Percentiles rank a stretch among this genome's conserved stretches.
phyloP scores from a whole-genome alignment of 495 filamentous ascomycete species.

The Penicillium turbatum region DNA sequence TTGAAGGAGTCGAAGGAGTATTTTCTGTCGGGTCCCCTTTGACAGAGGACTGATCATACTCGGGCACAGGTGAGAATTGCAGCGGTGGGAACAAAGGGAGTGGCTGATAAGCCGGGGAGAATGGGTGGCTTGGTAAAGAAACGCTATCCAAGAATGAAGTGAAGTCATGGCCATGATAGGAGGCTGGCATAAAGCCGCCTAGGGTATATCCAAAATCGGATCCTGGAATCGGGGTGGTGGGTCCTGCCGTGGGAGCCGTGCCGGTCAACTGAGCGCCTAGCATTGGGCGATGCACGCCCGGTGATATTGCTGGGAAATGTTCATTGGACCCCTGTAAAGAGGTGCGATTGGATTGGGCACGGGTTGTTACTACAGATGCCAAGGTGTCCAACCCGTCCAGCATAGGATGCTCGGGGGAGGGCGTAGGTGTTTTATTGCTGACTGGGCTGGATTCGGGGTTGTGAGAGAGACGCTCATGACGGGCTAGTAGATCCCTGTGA shows the following conservation, averaged over 20 bases:
- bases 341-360: constrained; percentile 14
- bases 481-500: constrained; percentile 33
- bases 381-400: constrained; percentile 33
- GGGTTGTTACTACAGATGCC: constrained; percentile 32
- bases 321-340: constrained; percentile 4
- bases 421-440: constrained; percentile 13
- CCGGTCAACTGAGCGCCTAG: constrained; percentile 11
- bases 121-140: constrained; percentile 37
- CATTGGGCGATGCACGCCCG: constrained; percentile 16
- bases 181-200: constrained; percentile 13
- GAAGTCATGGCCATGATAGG: constrained; percentile 37
- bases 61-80: constrained; percentile 28
- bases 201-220: constrained; percentile 29
- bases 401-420: constrained; percentile 20
- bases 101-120: constrained; percentile 38
- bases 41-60: constrained; percentile 26
- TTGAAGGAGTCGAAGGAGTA: constrained; percentile 26
- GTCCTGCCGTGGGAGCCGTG: constrained; percentile 15
- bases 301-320: constrained; percentile 8
- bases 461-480: constrained; percentile 38
- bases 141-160: constrained; percentile 43
- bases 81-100: constrained; percentile 37
- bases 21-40: constrained; percentile 15
- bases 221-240: constrained; percentile 18
- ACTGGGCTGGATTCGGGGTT: constrained; percentile 16